Percentiles rank a stretch among this genome's conserved stretches.
Conservation (phyloP, 352 stramenopile genomes). For the Phytophthora macrochlamydospora region DNA sequence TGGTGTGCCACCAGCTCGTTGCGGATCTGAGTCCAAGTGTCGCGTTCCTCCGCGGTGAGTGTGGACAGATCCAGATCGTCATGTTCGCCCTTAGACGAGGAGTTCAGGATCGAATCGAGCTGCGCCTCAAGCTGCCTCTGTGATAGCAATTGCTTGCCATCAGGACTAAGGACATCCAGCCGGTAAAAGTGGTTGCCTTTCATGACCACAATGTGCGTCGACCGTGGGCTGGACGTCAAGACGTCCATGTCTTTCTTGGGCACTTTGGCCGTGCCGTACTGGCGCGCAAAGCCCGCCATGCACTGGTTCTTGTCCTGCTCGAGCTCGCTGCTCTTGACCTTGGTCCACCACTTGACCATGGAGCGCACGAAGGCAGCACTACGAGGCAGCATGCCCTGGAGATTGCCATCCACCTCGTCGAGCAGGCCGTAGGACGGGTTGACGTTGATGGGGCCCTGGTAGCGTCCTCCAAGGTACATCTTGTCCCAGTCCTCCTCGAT, state of each 20-base stretch:
- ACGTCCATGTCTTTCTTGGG: conserved; percentile 74
- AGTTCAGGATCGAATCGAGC: conserved; percentile 74
- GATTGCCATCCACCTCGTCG: conserved; percentile 80
- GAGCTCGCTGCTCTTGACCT: conserved; percentile 87
- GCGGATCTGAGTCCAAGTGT: conserved; percentile 86
- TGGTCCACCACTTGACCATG: conserved; percentile 88
- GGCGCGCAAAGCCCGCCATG: conserved; percentile 88
- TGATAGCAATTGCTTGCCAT: conserved; percentile 84
- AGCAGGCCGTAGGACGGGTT: conserved; percentile 90
- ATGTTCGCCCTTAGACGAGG: conserved; percentile 43
- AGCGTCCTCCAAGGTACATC: conserved; percentile 91
- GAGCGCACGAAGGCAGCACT: conserved; percentile 83
- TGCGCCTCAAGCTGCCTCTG: conserved; percentile 68
- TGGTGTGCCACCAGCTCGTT: conserved; percentile 71
- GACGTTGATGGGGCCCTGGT: conserved; percentile 91
- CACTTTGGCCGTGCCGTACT: conserved; percentile 88
- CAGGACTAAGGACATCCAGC: conserved; percentile 78
- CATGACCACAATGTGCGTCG: conserved; percentile 91
- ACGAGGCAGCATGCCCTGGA: conserved; percentile 70
- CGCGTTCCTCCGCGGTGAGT: conserved; percentile 83
- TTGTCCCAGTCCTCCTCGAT: conserved; percentile 93
- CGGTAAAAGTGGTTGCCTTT: conserved; percentile 86
- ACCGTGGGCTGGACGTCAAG: conserved; percentile 73
- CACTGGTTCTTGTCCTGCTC: conserved; percentile 92
- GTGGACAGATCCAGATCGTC: conserved; percentile 73